phyloP scores from a whole-genome alignment of 257 asterid genomes.

The Salvia splendens region DNA sequence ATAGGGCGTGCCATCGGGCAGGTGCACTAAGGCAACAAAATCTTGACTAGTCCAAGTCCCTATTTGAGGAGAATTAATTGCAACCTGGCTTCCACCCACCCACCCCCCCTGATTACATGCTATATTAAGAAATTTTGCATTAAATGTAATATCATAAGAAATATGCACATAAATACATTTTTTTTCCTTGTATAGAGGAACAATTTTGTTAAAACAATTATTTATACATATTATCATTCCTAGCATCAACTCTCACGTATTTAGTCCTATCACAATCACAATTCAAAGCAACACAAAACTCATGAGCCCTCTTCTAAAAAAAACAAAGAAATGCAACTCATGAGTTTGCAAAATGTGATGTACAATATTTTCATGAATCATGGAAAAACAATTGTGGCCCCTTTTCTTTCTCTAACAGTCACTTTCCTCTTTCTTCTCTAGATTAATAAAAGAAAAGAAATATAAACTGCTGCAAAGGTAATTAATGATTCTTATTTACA shows the following conservation, averaged over 20 bases:
- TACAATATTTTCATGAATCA: no score
- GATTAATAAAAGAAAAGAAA: no score
- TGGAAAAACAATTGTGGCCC: no score
- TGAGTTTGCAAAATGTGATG: no score
- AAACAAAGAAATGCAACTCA: background rate
- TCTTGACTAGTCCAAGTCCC: slow-evolving; percentile 3
- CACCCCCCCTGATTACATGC: slow-evolving; percentile 1
- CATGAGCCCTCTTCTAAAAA: background rate
- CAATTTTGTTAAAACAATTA: background rate
- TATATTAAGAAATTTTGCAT: background rate
- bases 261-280: background rate
- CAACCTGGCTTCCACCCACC: background rate
- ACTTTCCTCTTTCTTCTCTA: no score
- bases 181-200: background rate
- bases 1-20: no score
- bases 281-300: background rate
- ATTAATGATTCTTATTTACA: no score
- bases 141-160: background rate
- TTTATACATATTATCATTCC: background rate
- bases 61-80: background rate
- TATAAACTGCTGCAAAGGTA: no score
- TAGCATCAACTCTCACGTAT: background rate
- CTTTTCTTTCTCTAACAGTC: no score
- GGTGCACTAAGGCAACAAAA: background rate
- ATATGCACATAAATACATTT: background rate